Conservation (phyloP, 495 filamentous ascomycete genomes). For the Oidiodendron maius region DNA sequence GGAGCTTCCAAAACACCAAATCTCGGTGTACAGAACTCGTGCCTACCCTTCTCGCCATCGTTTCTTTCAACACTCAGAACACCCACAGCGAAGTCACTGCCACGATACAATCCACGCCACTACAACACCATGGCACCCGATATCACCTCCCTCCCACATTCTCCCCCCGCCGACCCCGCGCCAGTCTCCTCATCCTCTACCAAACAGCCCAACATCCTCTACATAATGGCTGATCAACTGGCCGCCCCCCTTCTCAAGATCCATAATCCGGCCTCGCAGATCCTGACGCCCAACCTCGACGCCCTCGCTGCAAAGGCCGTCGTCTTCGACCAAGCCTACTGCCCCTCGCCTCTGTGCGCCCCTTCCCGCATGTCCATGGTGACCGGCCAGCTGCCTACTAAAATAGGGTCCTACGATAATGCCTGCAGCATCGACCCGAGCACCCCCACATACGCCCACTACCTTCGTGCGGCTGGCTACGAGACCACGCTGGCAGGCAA, state of each 20-base stretch:
- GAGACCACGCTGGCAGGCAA: slow-evolving; percentile 87
- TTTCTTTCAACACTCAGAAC: not conserved
- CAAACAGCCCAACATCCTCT: slow-evolving; percentile 65
- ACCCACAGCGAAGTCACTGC: not conserved
- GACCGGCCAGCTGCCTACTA: slow-evolving; percentile 78
- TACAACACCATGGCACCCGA: slow-evolving; percentile 42
- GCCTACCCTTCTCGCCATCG: too few species aligned
- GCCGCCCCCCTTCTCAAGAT: slow-evolving; percentile 79
- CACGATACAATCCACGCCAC: not conserved
- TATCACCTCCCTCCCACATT: slow-evolving; percentile 44
- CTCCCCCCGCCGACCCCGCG: slow-evolving; percentile 17
- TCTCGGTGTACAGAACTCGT: too few species aligned
- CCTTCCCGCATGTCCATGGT: slow-evolving; percentile 87
- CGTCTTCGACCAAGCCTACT: slow-evolving; percentile 85
- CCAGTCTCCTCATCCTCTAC: slow-evolving; percentile 2
- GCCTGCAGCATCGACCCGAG: slow-evolving; percentile 69
- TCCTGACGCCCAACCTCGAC: slow-evolving; percentile 83
- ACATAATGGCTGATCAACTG: slow-evolving; percentile 92
- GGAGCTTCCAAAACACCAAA: too few species aligned
- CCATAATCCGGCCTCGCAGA: slow-evolving; percentile 71
- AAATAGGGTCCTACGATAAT: slow-evolving; percentile 85
- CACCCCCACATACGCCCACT: slow-evolving; percentile 81
- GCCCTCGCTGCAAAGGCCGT: slow-evolving; percentile 69
- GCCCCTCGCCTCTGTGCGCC: slow-evolving; percentile 81
- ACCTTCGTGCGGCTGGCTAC: slow-evolving; percentile 76